Evolutionary conservation across 805 yeast species (phyloP), one percentile per base, ranked within the genome.

Genomic region (Metschnikowia aberdeeniae): DNA sequence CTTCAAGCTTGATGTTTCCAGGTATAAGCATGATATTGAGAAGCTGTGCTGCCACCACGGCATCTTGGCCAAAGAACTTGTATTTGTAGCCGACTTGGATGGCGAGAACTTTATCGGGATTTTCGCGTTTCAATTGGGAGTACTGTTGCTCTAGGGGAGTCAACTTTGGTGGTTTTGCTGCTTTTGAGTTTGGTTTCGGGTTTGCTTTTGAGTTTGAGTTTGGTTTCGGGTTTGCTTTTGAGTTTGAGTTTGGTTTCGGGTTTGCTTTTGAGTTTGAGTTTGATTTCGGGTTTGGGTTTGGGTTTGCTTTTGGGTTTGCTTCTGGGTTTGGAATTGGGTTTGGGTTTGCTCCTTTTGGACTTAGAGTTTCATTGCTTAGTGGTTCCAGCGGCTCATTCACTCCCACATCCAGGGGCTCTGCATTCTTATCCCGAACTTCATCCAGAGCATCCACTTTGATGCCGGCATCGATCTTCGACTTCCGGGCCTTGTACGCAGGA

Each of bases 51-150:
- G 84, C 96, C 4, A 68, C 66, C 11, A 70, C 73, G 0, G 98
- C 97, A 64, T 92, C 97, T 44, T 81, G 75, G 0, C 95, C 96
- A 60, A 80, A 88, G 49, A 90, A 82, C 57, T 86, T 87, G 66
- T 81, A 93, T 62, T 89, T 89, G 67, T 92, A 93, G 0, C 99
- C 99, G 3, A 87, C 95, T 60, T 93, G 93, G 22, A 92, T 74
- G 0, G 93, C 82, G 7, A 93, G 67, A 1, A 93, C 54, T 42
- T 86, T 86, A 53, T 88, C 96, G 42, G 58, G 58, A 58, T 92
- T 67, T 1, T 63, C 56, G 5, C 63, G 53, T 57, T 89, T 89
- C 42, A 93, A 66, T 3, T 81, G 83, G 26, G 81, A 67, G 48
- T 82, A 81, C 62, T 90, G 97, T 49, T 75, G 77, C 53, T 89